phyloP scores from a whole-genome alignment of 768 basidiomycete genomes.

The Xerocomus spinulosus region DNA sequence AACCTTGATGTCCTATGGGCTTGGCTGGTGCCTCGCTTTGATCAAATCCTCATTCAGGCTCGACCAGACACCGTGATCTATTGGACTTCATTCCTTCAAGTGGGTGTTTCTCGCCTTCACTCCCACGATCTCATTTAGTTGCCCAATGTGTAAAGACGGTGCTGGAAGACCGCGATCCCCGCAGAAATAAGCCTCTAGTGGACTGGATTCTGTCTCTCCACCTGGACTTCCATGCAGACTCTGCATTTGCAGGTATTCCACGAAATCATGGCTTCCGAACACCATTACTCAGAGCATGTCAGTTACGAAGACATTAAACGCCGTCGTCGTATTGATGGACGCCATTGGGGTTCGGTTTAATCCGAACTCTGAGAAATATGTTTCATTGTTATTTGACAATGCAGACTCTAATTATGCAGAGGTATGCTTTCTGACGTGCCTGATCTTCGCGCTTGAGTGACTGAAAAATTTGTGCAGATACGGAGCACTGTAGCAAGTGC shows the following conservation, averaged over 20 bases:
- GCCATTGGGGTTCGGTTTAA: constrained; percentile 63
- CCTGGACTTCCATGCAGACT: constrained; percentile 79
- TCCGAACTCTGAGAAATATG: constrained; percentile 61
- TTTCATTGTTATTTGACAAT: constrained; percentile 67
- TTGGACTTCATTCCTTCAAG: constrained; percentile 64
- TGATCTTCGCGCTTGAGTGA: constrained; percentile 1
- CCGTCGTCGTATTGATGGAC: constrained; percentile 65
- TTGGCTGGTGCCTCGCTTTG: constrained; percentile 63
- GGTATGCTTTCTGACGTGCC: constrained; percentile 35
- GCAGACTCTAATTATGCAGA: constrained; percentile 83
- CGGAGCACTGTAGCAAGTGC: constrained; percentile 64
- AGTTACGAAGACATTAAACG: constrained; percentile 75
- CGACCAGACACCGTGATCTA: constrained; percentile 80
- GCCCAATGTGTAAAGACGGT: constrained; percentile 36
- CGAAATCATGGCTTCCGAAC: neutral
- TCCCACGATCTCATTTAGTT: constrained; percentile 3
- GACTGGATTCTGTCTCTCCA: constrained; percentile 74
- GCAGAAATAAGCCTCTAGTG: constrained; percentile 65
- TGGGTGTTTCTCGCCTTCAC: neutral
- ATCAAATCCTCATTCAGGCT: constrained; percentile 64
- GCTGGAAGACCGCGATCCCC: constrained; percentile 71
- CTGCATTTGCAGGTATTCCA: constrained; percentile 74
- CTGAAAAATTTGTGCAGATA: constrained; percentile 41
- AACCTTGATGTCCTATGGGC: constrained; percentile 57
- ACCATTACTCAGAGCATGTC: constrained; percentile 11